These are phyloP conservation scores for Alternaria ventricosa DNA, from an alignment of 2,329 filamentous ascomycete species.

Conservation along the genomic window DNA sequence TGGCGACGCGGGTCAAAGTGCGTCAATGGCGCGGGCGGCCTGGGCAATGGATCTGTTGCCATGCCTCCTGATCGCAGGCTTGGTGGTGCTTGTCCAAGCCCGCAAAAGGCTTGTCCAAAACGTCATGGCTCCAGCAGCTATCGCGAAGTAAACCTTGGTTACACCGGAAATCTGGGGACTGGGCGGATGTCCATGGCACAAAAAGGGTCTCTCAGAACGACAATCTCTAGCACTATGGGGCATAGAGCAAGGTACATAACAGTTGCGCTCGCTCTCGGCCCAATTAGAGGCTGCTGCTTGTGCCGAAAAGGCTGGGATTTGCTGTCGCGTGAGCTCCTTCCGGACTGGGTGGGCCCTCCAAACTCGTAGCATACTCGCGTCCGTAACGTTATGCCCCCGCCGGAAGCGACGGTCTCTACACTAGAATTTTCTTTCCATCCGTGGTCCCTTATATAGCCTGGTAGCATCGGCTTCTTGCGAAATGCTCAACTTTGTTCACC, in stretches of 20 bases:
- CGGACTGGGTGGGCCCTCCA: constrained; percentile 21
- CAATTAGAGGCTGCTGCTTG: constrained; percentile 1
- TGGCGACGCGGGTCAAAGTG: constrained; percentile 2
- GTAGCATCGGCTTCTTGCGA: background rate
- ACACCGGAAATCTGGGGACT: constrained; percentile 13
- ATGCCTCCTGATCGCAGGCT: constrained; percentile 12
- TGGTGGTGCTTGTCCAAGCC: constrained; percentile 26
- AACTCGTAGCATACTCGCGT: constrained; percentile 14
- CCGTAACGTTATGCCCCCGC: constrained; percentile 12
- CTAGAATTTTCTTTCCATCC: constrained; percentile 27
- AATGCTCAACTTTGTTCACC: constrained; percentile 12
- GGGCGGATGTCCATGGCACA: background rate
- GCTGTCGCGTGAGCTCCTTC: constrained; percentile 25
- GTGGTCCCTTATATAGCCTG: constrained; percentile 29
- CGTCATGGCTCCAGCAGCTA: constrained; percentile 7
- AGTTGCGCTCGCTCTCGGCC: constrained; percentile 7
- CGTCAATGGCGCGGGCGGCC: constrained; percentile 8
- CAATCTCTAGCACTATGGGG: constrained; percentile 1
- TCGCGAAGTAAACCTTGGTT: background rate
- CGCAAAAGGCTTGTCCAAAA: constrained; percentile 16
- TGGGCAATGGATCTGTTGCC: constrained; percentile 2
- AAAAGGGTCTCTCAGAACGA: background rate
- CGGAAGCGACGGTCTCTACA: constrained; percentile 26
- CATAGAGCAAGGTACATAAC: background rate
- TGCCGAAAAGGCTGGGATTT: constrained; percentile 11